Base-by-base conservation (phyloP, 2,329 filamentous ascomycete species). In the Lecanicillium sp. region DNA sequence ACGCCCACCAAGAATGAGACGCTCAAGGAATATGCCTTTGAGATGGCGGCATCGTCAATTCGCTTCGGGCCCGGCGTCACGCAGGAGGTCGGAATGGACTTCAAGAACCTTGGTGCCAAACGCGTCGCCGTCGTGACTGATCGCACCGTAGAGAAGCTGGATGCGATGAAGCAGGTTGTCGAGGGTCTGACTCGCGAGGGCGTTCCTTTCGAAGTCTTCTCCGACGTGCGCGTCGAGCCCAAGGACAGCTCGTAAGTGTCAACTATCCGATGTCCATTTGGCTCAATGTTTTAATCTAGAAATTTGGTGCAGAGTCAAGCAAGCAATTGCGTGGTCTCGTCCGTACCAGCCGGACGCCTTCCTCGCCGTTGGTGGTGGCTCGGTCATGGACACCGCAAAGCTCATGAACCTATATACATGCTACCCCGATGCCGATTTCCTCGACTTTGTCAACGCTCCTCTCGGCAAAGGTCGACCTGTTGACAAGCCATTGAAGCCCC, bases 311-410 rank as follows among this genome's bases (percentile, higher is more conserved):
- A 93, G 87, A 1, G 81, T 98, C 59, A 86, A 87, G 58, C 86
- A 94, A 54, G 93, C 93, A 6, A 96, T 98, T 61, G 85, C 77
- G 1, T 94, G 90, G 69, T 83, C 83, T 15, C 91, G 90, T 57
- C 82, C 85, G 1, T 87, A 89, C 63, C 68, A 77, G 23, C 86
- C 90, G 0, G 93, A 97, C 67, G 89, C 88, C 2, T 96, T 95
- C 64, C 76, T 98, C 14, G 93, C 93, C 19, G 93, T 98, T 14
- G 93, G 87, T 23, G 78, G 67, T 57, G 93, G 93, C 30, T 95
- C 89, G 32, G 93, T 97, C 55, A 98, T 98, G 56, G 93, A 98
- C 68, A 98, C 93, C 1, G 91, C 93, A 47, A 98, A 98, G 69
- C 77, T 98, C 49, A 97, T 98, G 90, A 98, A 98, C 62, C 77